Evolutionary conservation across 306 rosid genomes (phyloP), one percentile per base, ranked within the genome.

Genomic region (Astragalus glycyphyllos): DNA sequence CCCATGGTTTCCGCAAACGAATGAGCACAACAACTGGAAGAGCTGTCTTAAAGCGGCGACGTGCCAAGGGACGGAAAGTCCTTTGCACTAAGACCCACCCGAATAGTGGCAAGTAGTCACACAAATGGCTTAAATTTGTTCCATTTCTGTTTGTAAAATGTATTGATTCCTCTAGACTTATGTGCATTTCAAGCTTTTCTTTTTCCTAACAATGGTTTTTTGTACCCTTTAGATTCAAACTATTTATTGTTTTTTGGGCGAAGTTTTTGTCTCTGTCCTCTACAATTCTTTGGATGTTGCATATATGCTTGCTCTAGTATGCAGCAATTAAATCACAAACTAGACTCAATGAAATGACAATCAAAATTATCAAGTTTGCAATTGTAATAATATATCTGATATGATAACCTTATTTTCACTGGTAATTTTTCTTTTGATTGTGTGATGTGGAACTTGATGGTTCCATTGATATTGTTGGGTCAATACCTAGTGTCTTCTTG

Each of bases 11-110:
- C 67, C 92, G 97, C 53, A 79, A 75, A 48, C 63, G 99, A 58
- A 95, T 91, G 97, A 81, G 96, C 48, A 91, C 99, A 42, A 75
- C 96, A 5, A 76, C 77, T n/a, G 99, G 99, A 31, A 86, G 96
- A 75, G 91, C 92, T 56, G 5, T 91, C 17, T 53, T 95, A 11
- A 91, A 86, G 80, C 89, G 97, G 8, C 74, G 99, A 14, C 92
- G 96, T 14, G 96, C 96, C 55, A 95, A 91, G 90, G 99, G 97
- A 7, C 84, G 99, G 23, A 95, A 82, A 83, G 42, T 91, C 64
- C 96, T 89, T 54, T 95, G 99, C 91, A 84, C 97, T 3, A 95
- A 95, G 79, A 70, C 93, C 29, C 72, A 95, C 42, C 86, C 96
- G 61, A 86, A 70, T 42, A 89, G 92, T 20, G 99, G 97, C 55